These are phyloP conservation scores for Lepidopterella palustris DNA, from an alignment of 495 filamentous ascomycete species.

Conservation along the genomic window DNA sequence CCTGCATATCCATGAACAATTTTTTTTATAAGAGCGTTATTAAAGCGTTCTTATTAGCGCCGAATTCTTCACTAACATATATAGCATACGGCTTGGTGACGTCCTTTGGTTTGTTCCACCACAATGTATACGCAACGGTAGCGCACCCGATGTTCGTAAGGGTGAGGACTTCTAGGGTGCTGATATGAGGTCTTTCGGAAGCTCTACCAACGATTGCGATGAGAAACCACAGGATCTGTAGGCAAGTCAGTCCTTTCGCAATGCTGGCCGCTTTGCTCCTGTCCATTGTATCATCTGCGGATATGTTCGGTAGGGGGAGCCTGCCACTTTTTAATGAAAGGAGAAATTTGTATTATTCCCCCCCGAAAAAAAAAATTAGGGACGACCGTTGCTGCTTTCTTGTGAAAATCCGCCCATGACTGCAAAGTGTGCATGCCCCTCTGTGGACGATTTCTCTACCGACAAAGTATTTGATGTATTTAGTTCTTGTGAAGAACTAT, in stretches of 20 bases:
- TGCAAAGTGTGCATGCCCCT: too few relatives aligned
- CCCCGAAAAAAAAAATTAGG: too few relatives aligned
- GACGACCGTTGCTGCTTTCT: too few relatives aligned
- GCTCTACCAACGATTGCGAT: neutral
- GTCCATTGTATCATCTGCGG: neutral
- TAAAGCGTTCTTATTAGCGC: too few relatives aligned
- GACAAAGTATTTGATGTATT: too few relatives aligned
- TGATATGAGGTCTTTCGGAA: neutral
- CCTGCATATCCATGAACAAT: too few relatives aligned
- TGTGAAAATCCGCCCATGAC: too few relatives aligned
- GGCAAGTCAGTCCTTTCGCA: neutral
- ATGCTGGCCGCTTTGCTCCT: neutral
- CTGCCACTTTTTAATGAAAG: too few relatives aligned
- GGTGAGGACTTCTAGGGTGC: neutral
- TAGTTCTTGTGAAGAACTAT: too few relatives aligned
- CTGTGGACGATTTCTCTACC: too few relatives aligned
- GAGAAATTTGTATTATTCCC: too few relatives aligned
- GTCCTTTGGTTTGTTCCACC: neutral
- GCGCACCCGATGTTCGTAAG: neutral
- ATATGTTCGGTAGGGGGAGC: neutral
- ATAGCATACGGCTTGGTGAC: neutral
- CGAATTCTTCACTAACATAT: neutral
- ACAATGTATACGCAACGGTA: neutral
- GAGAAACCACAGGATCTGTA: neutral
- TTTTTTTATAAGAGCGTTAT: too few relatives aligned